Evolutionary conservation across 2,329 filamentous ascomycete species (phyloP), one percentile per base, ranked within the genome.

Genomic region (Colletotrichum navitas): DNA sequence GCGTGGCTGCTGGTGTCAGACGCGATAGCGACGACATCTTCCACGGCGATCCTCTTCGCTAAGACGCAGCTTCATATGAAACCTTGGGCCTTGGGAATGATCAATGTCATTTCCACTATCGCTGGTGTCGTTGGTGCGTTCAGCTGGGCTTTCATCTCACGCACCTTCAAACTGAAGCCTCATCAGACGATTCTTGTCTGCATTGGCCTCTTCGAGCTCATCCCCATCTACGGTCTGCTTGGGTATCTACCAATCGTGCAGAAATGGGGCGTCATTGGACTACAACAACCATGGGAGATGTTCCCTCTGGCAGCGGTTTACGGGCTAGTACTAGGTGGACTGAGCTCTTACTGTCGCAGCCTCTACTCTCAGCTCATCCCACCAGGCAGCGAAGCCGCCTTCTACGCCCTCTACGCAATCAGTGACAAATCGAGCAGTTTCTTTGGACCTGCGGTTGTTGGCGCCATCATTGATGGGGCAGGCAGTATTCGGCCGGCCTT

Each of bases 261-360:
- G 76, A 83, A 86, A 10, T 89, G 92, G 81, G 95, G 94, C 0
- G 90, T 93, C 6, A 83, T 94, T 51, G 96, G 96, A 1, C 86
- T 99, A n/a, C 94, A 97, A 80, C 91, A 96, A 79, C 92, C 93
- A 3, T 97, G 94, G 93, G 96, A 99, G 77, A 98, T 99, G 94
- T 98, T 96, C 77, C 93, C 94, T 0, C 83, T 99, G 1, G 95
- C 94, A 0, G 93, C 93, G 3, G 90, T 98, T 16, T 98, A 98
- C 80, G 96, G 96, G 0, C 90, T 99, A 61, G 95, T 98, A 2
- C 89, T 98, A 39, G 96, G 96, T n/a, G 96, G 96, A 0, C 84
- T 99, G 51, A 94, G 93, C 69, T 93, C 92, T 32, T 98, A 98
- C 81, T 98, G 96, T 79, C 92, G 96, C 52, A 95, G 93, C 72